Evolutionary conservation across 1,139 yeast genomes (phyloP).

Genomic region (Zygosaccharomyces pseudobailii): DNA sequence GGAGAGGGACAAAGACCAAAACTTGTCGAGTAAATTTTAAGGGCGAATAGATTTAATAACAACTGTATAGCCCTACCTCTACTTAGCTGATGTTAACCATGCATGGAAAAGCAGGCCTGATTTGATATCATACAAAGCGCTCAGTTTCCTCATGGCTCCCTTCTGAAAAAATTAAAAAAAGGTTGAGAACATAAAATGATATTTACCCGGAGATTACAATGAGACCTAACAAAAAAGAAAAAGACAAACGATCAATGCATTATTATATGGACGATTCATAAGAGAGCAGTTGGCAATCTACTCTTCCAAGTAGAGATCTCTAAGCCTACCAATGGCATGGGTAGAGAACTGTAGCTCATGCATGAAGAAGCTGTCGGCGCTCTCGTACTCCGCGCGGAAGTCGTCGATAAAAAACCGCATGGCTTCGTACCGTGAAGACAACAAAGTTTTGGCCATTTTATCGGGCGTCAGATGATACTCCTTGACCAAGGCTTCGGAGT

Average conservation of each 20-base stretch:
- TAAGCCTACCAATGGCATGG: constrained; percentile 48
- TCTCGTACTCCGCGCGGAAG: constrained; percentile 50
- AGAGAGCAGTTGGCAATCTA: background rate
- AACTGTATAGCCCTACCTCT: background rate
- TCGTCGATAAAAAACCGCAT: constrained; percentile 60
- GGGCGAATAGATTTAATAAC: background rate
- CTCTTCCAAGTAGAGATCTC: constrained; percentile 24
- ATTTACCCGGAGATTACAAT: background rate
- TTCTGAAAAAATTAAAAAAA: background rate
- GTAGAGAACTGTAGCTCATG: constrained; percentile 44
- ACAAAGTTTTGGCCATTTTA: constrained; percentile 43
- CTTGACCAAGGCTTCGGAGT: constrained; percentile 12
- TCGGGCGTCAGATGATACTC: constrained; percentile 21
- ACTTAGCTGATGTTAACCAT: background rate
- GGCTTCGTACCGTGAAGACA: constrained; percentile 66
- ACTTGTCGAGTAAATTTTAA: background rate
- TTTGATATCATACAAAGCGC: constrained; percentile 3
- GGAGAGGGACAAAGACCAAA: background rate
- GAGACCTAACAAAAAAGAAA: background rate
- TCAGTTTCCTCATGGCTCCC: constrained; percentile 1
- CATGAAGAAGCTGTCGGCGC: constrained; percentile 48
- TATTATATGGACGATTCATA: background rate
- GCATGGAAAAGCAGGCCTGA: background rate
- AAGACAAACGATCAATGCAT: background rate
- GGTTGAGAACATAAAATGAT: background rate